Conservation (phyloP, 345 rosid genomes). For the Lenwebbia sp. region DNA sequence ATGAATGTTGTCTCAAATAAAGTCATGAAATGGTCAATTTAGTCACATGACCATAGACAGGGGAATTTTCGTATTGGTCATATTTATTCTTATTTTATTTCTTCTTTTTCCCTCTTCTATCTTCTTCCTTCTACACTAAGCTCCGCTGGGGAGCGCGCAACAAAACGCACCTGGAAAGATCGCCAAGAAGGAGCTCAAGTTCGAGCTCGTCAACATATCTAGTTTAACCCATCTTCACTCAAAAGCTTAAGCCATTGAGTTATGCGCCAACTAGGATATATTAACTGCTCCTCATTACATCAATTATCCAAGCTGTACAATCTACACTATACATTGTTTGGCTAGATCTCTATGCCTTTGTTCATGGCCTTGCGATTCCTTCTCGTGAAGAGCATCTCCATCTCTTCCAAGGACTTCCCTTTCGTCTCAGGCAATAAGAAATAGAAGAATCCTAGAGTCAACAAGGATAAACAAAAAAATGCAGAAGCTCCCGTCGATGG, state of each 20-base stretch:
- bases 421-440: conserved; percentile 73
- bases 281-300: too few relatives aligned
- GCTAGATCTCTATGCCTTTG: background rate
- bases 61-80: background rate
- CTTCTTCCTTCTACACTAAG: background rate
- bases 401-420: conserved; percentile 78
- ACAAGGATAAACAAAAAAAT: conserved; percentile 48
- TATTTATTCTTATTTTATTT: background rate
- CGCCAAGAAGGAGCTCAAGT: too few relatives aligned
- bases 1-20: background rate
- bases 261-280: too few relatives aligned
- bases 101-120: background rate
- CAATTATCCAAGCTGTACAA: background rate
- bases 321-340: background rate
- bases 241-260: too few relatives aligned
- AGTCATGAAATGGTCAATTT: background rate
- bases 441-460: conserved; percentile 65
- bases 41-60: background rate
- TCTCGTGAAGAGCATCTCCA: conserved; percentile 50
- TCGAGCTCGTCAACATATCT: too few relatives aligned
- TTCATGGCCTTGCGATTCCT: background rate
- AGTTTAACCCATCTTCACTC: too few relatives aligned
- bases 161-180: background rate
- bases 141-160: background rate
- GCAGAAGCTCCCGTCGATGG: conserved; percentile 78